Conservation (phyloP, 1,139 yeast species). For the Pichia norvegensis region DNA sequence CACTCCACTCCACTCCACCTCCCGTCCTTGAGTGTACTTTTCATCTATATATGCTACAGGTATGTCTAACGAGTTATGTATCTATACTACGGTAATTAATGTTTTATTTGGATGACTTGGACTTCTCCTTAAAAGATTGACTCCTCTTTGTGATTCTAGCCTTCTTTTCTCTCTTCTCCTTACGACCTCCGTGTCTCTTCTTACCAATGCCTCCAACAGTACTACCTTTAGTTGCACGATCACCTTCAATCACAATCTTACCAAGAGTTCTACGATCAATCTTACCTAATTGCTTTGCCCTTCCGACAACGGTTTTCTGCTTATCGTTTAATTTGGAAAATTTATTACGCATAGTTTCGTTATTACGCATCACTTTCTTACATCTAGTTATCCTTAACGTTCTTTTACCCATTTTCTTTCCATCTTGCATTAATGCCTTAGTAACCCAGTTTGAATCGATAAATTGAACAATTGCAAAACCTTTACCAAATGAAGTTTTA, state of each 20-base stretch:
- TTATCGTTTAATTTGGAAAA: slow-evolving; percentile 40
- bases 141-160: slow-evolving; percentile 59
- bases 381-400: slow-evolving; percentile 76
- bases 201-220: slow-evolving; percentile 50
- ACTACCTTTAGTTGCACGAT: slow-evolving; percentile 67
- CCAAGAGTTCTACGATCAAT: slow-evolving; percentile 70
- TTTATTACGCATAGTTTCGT: slow-evolving; percentile 19
- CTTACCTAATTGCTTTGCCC: slow-evolving; percentile 72
- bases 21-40: no score
- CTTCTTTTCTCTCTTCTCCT: slow-evolving; percentile 20
- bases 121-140: slow-evolving; percentile 44
- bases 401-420: slow-evolving; percentile 55
- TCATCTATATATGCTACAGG: slow-evolving; percentile 5
- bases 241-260: slow-evolving; percentile 57
- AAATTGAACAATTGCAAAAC: slow-evolving; percentile 94
- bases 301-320: slow-evolving; percentile 72
- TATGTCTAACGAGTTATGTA: background rate
- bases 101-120: background rate
- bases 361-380: slow-evolving; percentile 37
- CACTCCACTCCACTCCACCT: no score
- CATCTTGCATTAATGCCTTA: slow-evolving; percentile 73
- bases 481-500: slow-evolving; percentile 92
- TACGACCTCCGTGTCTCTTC: slow-evolving; percentile 30
- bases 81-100: background rate
- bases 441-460: slow-evolving; percentile 72